Base-by-base conservation (phyloP, 805 yeast genomes). In the Pichia sporocuriosa region DNA sequence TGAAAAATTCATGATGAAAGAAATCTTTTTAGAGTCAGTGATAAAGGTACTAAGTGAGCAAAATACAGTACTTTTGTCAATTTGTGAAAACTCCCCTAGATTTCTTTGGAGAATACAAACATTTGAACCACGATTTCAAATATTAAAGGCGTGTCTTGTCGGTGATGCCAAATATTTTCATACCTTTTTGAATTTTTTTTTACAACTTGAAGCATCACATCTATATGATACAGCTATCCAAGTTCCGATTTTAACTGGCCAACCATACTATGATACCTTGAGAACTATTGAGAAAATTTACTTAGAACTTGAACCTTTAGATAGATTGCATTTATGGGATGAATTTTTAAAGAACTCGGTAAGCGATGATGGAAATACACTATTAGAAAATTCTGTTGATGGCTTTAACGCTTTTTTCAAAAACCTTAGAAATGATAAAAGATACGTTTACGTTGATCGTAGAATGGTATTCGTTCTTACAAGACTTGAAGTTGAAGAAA, bases 61-160 rank as follows among this genome's bases (percentile, higher is more conserved):
- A 27, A 35, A 33, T 9, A 17, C 29, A 5, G 25, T 37, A 10
- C 12, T 42, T 17, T 16, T 35, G 15, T 31, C 35, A 22, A 39
- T 45, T 31, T n/a, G 37, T 2, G 23, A 30, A 15, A 28, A 26
- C 2, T 39, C 32, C 19, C 13, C 20, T 5, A 27, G 10, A 2
- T 26, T 46, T 12, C 16, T 32, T 12, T 23, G 34, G 10, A 15
- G 8, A 32, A 28, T 46, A 6, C 25, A 24, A 8, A 10, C 13
- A 16, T 30, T 6, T 22, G 42, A 32, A 11, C 23, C 22, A 16
- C 32, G 32, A 16, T 45, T 41, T 32, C n/a, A 35, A 13, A 24
- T 45, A 12, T 22, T 45, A 8, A 38, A 41, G 21, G 37, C 36
- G 10, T 45, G 43, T 27, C 19, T 40, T 2, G 9, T 16, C n/a